These are phyloP conservation scores for Fraxinus albicans DNA, from an alignment of 305 asterid genomes.

Conservation along the genomic window DNA sequence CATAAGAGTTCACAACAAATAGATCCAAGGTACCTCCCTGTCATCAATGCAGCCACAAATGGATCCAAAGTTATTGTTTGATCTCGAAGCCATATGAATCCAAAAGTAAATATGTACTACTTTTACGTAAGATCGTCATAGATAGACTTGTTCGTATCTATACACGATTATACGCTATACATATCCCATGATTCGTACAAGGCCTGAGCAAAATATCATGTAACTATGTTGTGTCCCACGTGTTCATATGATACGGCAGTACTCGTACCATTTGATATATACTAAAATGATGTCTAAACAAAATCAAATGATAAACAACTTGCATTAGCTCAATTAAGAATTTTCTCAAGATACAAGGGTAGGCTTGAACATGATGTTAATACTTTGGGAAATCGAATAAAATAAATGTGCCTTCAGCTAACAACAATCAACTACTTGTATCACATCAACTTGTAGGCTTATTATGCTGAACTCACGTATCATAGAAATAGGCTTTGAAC, in stretches of 20 bases:
- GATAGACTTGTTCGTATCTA: not conserved
- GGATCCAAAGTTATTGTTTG: constrained; percentile 14
- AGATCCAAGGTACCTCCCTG: constrained; percentile 86
- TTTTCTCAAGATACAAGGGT: not conserved
- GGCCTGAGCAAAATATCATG: not conserved
- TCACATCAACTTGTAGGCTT: not conserved
- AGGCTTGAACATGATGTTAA: not conserved
- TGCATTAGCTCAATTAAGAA: not conserved
- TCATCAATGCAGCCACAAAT: constrained; percentile 26
- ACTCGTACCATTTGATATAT: not conserved
- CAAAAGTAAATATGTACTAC: constrained; percentile 1
- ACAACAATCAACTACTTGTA: not conserved
- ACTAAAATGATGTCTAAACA: not conserved
- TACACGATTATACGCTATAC: not conserved
- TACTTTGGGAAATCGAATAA: not conserved
- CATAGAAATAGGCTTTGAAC: not conserved
- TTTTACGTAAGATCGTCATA: not conserved
- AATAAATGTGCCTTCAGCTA: not conserved
- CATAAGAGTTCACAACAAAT: constrained; percentile 87
- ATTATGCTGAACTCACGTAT: not conserved
- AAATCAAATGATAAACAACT: not conserved
- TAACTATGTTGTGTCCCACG: not conserved
- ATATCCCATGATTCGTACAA: not conserved
- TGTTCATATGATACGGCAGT: not conserved
- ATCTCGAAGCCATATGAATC: constrained; percentile 9